These are phyloP conservation scores for Limnomonas spitsbergensis DNA, from an alignment of 139 green algal genomes.

Conservation along the genomic window DNA sequence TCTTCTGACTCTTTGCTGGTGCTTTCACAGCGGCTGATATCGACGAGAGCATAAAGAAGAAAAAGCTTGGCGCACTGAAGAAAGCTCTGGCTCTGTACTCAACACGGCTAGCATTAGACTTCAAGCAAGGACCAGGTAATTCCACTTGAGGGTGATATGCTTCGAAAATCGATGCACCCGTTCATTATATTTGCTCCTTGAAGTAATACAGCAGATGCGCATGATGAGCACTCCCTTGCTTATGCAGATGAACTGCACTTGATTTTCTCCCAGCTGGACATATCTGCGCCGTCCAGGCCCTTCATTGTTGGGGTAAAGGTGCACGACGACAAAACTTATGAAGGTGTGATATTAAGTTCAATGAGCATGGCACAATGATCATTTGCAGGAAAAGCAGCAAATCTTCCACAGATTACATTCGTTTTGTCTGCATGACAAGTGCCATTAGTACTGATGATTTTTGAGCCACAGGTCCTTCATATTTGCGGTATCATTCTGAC, in stretches of 20 bases:
- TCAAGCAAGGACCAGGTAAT: slow-evolving; percentile 17
- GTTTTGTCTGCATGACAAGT: no score
- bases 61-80: slow-evolving; percentile 12
- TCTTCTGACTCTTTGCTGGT: no score
- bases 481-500: no score
- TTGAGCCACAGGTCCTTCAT: no score
- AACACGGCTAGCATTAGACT: slow-evolving; percentile 16
- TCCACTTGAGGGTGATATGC: slow-evolving; percentile 7
- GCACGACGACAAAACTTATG: slow-evolving; percentile 13
- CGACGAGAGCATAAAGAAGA: slow-evolving; percentile 13
- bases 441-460: no score
- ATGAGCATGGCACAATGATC: neutral
- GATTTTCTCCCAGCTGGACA: slow-evolving; percentile 36
- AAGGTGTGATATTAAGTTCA: slow-evolving; percentile 2
- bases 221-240: neutral
- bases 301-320: slow-evolving; percentile 30
- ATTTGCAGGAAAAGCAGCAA: no score
- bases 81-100: slow-evolving; percentile 20
- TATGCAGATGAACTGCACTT: slow-evolving; percentile 33
- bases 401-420: no score
- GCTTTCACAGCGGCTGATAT: neutral
- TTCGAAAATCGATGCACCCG: no score
- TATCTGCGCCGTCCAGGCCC: neutral
- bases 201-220: no score
- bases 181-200: no score